These are phyloP conservation scores for Eucalyptus curtisii DNA, from an alignment of 345 rosid genomes.

Conservation along the genomic window DNA sequence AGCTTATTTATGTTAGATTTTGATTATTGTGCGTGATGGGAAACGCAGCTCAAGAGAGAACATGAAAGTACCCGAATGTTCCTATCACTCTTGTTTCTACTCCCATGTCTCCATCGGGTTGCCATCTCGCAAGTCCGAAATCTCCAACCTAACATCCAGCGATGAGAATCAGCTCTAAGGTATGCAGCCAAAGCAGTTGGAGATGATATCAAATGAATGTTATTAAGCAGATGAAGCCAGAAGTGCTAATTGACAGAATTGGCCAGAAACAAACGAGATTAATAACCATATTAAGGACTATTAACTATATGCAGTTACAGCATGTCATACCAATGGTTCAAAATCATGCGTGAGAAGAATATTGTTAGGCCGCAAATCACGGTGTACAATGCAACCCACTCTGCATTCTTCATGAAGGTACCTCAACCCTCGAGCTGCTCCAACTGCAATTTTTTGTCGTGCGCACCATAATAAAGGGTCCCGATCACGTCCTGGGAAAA, in stretches of 20 bases:
- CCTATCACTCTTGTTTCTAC: slow-evolving; percentile 94
- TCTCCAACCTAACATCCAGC: slow-evolving; percentile 70
- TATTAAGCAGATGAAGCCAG: not conserved
- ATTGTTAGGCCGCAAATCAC: slow-evolving; percentile 95
- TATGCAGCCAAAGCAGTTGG: not conserved
- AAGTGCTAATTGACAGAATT: not conserved
- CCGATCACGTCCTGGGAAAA: slow-evolving; percentile 33
- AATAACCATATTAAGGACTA: not conserved
- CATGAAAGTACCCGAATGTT: slow-evolving; percentile 64
- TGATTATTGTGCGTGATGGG: not conserved
- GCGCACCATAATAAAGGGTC: slow-evolving; percentile 79
- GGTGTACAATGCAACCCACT: slow-evolving; percentile 97
- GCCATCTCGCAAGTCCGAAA: slow-evolving; percentile 98
- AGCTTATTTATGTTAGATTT: not conserved
- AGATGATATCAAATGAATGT: not conserved
- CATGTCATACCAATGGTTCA: slow-evolving; percentile 66
- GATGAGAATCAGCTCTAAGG: not conserved
- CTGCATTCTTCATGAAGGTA: slow-evolving; percentile 99
- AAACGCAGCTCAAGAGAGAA: not conserved
- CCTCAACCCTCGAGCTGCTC: slow-evolving; percentile 96
- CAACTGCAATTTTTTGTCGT: slow-evolving; percentile 82
- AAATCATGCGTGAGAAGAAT: slow-evolving; percentile 95
- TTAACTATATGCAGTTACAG: not conserved
- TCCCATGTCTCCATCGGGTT: slow-evolving; percentile 92
- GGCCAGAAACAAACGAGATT: not conserved